A percentile compares a stretch with the other conserved stretches of the same genome.
phyloP scores from a whole-genome alignment of 2,329 filamentous ascomycete genomes.

The Didymella exigua region DNA sequence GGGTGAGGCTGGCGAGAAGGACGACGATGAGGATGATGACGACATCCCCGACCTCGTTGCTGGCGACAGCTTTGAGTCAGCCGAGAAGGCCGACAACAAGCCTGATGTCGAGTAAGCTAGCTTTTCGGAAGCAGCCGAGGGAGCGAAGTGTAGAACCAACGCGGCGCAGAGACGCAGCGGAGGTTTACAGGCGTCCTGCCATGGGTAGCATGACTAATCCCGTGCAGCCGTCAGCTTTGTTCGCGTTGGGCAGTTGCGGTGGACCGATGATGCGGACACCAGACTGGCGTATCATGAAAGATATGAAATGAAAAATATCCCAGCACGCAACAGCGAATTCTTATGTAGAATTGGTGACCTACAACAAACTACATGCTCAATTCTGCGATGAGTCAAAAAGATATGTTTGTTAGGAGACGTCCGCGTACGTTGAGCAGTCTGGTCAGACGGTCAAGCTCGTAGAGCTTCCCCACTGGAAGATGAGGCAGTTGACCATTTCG shows the following conservation, averaged over 20 bases:
- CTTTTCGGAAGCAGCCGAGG: slow-evolving; percentile 15
- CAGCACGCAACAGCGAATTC: slow-evolving; percentile 25
- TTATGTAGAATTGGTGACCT: not conserved
- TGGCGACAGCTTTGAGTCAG: slow-evolving; percentile 95
- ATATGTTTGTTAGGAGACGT: not conserved
- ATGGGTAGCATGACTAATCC: slow-evolving; percentile 12
- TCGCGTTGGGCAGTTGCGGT: slow-evolving; percentile 34
- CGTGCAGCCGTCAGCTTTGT: slow-evolving; percentile 29
- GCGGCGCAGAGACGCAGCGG: slow-evolving; percentile 26
- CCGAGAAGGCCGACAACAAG: slow-evolving; percentile 53
- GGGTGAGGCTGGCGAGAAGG: slow-evolving; percentile 74
- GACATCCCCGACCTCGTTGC: slow-evolving; percentile 97
- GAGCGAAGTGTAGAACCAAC: slow-evolving; percentile 26
- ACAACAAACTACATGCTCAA: not conserved
- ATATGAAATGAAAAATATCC: slow-evolving; percentile 46
- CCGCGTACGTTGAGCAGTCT: not conserved
- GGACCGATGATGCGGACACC: slow-evolving; percentile 36
- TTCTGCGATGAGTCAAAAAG: not conserved
- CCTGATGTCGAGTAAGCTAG: slow-evolving; percentile 76
- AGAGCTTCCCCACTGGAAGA: no score
- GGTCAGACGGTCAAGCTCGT: not conserved
- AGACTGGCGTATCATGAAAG: slow-evolving; percentile 44
- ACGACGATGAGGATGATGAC: slow-evolving; percentile 67
- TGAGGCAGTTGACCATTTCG: no score
- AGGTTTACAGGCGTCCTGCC: slow-evolving; percentile 19